Base-by-base conservation (phyloP, 257 asterid genomes). In the Gentiana straminea region DNA sequence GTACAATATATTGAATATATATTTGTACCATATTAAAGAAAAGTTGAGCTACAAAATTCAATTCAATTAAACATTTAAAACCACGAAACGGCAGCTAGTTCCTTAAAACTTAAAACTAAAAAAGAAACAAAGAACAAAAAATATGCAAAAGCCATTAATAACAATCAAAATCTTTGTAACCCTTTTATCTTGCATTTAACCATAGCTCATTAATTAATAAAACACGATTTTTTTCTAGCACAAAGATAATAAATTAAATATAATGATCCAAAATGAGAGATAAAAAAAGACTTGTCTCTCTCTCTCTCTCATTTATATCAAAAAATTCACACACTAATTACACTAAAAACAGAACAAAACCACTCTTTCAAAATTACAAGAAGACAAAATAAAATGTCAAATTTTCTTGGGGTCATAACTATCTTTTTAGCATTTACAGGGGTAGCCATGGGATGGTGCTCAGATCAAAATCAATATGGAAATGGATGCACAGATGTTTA, bases 401-500 rank as follows among this genome's bases (percentile, higher is more conserved):
- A 32, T 34, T 6, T 35, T 5, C 13, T 62, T n/a, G 55, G 39
- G 4, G 8, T 46, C 24, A 3, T 6, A 4, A 35, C 60, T 44
- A 5, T 65, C 13, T 4, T 35, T 10, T 36, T 58, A 4, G 49
- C 49, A 33, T 8, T 50, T 43, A 45, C 33, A 39, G 13, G 35
- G 45, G 15, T 41, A 48, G 41, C 41, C 2, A 10, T 44, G 10
- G 49, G 54, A 35, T 65, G 39, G 49, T 33, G 11, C 33, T 41
- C 41, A 3, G 1, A 33, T 34, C 11, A 34, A 3, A 13, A 52
- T 52, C 7, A 33, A 32, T 11, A 51, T 32, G 13, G 1, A 7
- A 12, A 51, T 49, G 55, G 45, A 0, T 73, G 82, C 37, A 38
- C 11, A 35, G 81, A 68, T 10, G 75, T 75, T 55, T 48, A 48